Evolutionary conservation across 441 rosid genomes (phyloP).

Genomic region (Corymbia citriodora): DNA sequence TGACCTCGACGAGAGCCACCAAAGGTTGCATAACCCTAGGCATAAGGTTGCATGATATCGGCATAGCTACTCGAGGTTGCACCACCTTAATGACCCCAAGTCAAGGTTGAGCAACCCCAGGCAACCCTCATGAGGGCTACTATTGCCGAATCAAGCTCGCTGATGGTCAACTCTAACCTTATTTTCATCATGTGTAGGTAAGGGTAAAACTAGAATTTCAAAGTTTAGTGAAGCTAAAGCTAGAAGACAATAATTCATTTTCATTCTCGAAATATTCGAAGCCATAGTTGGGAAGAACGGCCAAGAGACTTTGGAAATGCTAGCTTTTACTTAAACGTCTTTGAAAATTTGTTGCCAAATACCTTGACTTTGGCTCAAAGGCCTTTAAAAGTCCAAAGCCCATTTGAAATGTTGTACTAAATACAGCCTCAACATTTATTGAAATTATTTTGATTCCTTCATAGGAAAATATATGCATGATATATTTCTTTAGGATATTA

Average conservation of each 20-base stretch:
- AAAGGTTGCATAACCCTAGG: too few species aligned
- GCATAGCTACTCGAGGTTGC: accelerated
- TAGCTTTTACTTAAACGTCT: not conserved
- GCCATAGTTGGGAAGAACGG: not conserved
- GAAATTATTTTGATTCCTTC: too few species aligned
- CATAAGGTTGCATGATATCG: too few species aligned
- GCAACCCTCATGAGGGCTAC: not conserved
- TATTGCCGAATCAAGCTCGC: not conserved
- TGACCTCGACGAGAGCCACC: too few species aligned
- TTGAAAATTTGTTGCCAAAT: not conserved
- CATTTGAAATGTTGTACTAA: too few species aligned
- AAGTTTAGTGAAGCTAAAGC: not conserved
- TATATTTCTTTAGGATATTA: too few species aligned
- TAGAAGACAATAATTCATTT: too few species aligned
- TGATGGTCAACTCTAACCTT: not conserved
- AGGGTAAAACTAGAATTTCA: not conserved
- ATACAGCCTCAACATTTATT: too few species aligned
- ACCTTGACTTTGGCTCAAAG: not conserved
- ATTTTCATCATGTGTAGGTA: not conserved
- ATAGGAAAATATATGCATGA: too few species aligned
- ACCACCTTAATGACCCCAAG: not conserved
- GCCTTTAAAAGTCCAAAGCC: not conserved
- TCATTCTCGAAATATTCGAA: not conserved
- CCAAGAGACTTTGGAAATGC: not conserved
- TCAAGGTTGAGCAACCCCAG: not conserved